These are phyloP conservation scores for Solanum tarapatanum DNA, from an alignment of 257 asterid genomes.

Conservation along the genomic window DNA sequence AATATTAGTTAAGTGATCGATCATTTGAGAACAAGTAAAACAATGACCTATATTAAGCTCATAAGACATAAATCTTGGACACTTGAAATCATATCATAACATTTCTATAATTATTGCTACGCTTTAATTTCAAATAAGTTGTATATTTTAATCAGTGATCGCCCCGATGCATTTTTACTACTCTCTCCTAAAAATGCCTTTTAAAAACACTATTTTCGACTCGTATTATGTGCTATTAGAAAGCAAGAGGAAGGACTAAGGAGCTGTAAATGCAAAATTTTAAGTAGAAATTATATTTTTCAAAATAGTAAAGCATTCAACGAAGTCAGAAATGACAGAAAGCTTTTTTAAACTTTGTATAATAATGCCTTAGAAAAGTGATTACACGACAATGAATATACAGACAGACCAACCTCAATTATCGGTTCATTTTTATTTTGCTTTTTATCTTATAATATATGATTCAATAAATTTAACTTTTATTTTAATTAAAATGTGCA, in stretches of 20 bases:
- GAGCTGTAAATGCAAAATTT: background rate
- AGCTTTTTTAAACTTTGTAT: background rate
- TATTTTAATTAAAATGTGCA: background rate
- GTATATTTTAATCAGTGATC: no score
- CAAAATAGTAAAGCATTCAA: background rate
- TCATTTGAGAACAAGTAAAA: background rate
- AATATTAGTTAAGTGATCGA: no score
- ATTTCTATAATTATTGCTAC: background rate
- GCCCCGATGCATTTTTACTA: background rate
- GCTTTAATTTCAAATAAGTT: background rate
- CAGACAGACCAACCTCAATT: background rate
- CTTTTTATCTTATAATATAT: background rate
- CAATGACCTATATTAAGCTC: background rate
- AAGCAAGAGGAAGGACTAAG: background rate
- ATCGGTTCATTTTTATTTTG: background rate
- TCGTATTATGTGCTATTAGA: background rate
- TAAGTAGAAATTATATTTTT: background rate
- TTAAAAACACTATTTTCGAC: background rate
- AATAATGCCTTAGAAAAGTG: background rate
- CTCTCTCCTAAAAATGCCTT: background rate
- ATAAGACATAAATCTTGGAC: background rate
- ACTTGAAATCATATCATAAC: background rate
- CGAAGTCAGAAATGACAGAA: background rate
- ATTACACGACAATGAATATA: background rate
- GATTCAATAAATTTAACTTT: background rate